Evolutionary conservation across 768 basidiomycete species (phyloP).

Genomic region (Clathrus columnatus): DNA sequence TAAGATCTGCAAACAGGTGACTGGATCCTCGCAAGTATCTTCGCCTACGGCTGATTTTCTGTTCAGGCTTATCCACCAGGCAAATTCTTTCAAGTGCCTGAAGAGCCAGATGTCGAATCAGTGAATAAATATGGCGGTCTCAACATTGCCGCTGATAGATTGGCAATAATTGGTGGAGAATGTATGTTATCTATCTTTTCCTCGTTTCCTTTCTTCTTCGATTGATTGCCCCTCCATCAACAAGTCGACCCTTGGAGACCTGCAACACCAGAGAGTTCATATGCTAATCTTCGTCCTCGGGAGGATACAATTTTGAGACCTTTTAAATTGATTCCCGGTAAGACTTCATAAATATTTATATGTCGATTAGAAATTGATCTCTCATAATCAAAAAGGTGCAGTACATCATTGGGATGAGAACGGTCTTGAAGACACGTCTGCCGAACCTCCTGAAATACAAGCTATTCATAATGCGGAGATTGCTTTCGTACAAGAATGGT

Average conservation of each 20-base stretch:
- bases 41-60: slow-evolving; percentile 11
- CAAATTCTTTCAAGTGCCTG: slow-evolving; percentile 61
- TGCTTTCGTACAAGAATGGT: slow-evolving; percentile 70
- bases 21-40: not conserved
- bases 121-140: slow-evolving; percentile 82
- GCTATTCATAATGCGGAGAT: slow-evolving; percentile 78
- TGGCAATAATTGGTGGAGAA: slow-evolving; percentile 87
- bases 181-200: slow-evolving; percentile 27
- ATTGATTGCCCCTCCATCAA: not conserved
- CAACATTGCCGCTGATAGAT: slow-evolving; percentile 66
- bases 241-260: slow-evolving; percentile 88
- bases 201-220: too few species aligned
- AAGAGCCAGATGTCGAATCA: slow-evolving; percentile 64
- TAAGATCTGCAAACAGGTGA: slow-evolving; percentile 60
- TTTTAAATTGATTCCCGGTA: slow-evolving; percentile 82
- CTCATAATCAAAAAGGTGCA: slow-evolving; percentile 45
- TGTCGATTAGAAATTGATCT: slow-evolving; percentile 4
- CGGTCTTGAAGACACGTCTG: slow-evolving; percentile 47
- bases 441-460: slow-evolving; percentile 72
- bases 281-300: slow-evolving; percentile 52
- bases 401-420: slow-evolving; percentile 71
- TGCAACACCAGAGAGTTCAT: slow-evolving; percentile 68
- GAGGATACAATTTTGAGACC: slow-evolving; percentile 66
- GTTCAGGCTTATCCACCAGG: slow-evolving; percentile 78
- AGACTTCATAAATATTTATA: not conserved